Evolutionary conservation across 805 yeast genomes (phyloP).

Genomic region (Limtongia smithiae): DNA sequence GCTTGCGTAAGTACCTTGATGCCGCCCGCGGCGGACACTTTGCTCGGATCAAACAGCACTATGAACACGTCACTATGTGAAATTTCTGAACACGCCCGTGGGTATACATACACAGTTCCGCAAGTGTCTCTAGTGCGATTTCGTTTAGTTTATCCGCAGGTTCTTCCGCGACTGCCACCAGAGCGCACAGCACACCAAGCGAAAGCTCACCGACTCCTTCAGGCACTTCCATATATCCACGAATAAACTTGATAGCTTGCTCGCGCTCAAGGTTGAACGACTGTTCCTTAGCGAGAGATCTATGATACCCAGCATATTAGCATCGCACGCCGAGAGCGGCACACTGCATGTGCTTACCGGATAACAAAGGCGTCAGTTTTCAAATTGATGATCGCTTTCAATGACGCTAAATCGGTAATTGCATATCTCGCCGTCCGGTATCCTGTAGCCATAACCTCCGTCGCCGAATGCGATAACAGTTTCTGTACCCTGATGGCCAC

Average conservation of each 20-base stretch:
- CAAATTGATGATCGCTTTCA: slow-evolving; percentile 50
- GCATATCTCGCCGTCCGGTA: slow-evolving; percentile 69
- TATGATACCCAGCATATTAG: background rate
- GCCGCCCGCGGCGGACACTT: slow-evolving; percentile 47
- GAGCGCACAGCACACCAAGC: slow-evolving; percentile 61
- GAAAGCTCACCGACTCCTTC: slow-evolving; percentile 53
- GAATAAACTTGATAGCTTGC: slow-evolving; percentile 69
- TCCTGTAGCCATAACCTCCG: slow-evolving; percentile 69
- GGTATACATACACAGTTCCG: slow-evolving; percentile 42
- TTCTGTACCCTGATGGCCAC: slow-evolving; percentile 48
- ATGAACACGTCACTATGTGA: slow-evolving; percentile 26
- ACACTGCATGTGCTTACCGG: no score
- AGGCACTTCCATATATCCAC: slow-evolving; percentile 56
- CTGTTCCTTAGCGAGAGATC: slow-evolving; percentile 57
- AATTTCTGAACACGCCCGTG: background rate
- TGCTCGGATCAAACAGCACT: slow-evolving; percentile 44
- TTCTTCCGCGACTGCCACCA: slow-evolving; percentile 61
- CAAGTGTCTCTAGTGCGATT: slow-evolving; percentile 51
- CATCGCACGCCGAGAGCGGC: background rate
- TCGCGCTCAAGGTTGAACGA: slow-evolving; percentile 60
- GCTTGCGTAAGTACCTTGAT: slow-evolving; percentile 45
- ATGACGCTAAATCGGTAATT: slow-evolving; percentile 51
- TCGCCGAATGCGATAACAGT: slow-evolving; percentile 53
- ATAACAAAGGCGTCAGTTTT: slow-evolving; percentile 63
- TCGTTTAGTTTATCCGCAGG: slow-evolving; percentile 49